phyloP scores from a whole-genome alignment of 2,329 filamentous ascomycete species.

The Conoideocrella luteorostrata region DNA sequence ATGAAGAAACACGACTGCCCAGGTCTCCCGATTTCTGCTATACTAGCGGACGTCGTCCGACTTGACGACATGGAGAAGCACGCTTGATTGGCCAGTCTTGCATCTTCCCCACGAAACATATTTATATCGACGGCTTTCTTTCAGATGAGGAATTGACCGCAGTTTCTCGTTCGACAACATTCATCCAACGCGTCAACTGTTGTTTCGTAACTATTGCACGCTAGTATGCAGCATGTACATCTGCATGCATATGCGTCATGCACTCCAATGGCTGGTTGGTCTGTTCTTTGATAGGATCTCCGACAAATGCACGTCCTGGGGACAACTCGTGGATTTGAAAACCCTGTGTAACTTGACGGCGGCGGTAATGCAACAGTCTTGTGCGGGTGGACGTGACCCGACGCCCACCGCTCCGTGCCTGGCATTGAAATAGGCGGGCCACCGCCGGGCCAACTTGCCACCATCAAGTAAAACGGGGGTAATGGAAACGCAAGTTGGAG shows the following conservation, averaged over 20 bases:
- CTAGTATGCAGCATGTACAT: too few species aligned
- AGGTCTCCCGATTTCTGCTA: not conserved
- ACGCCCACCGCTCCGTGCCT: not conserved
- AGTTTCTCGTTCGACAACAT: too few species aligned
- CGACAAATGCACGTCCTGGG: too few species aligned
- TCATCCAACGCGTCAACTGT: too few species aligned
- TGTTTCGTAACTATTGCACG: too few species aligned
- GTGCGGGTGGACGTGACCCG: too few species aligned
- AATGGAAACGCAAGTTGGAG: slow-evolving; percentile 24
- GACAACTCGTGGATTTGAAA: too few species aligned
- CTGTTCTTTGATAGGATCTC: not conserved
- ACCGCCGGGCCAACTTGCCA: not conserved
- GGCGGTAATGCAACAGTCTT: too few species aligned
- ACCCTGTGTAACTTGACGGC: not conserved
- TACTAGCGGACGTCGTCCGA: not conserved
- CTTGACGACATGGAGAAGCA: not conserved
- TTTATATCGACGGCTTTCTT: too few species aligned
- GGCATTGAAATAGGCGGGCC: not conserved
- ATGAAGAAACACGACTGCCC: too few species aligned
- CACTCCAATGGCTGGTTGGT: not conserved
- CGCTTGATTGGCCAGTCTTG: not conserved
- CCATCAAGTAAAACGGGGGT: slow-evolving; percentile 33
- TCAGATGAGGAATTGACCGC: too few species aligned
- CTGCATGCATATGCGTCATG: not conserved
- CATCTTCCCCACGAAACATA: not conserved